Conservation (phyloP, 345 rosid genomes). For the Firmiana major region DNA sequence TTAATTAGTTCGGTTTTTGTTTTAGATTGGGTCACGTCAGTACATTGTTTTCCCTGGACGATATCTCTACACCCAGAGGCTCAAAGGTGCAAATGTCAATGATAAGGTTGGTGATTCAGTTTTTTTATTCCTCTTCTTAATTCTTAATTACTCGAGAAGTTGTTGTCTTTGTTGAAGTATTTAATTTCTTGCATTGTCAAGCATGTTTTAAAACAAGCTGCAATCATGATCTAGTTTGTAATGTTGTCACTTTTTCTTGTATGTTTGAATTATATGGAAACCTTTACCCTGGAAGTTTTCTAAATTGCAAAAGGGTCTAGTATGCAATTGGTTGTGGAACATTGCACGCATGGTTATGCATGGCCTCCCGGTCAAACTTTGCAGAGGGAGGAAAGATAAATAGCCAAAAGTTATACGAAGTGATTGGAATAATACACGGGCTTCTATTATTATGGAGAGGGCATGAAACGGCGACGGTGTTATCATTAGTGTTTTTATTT, state of each 20-base stretch:
- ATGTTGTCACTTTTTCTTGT: background rate
- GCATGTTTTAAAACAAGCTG: background rate
- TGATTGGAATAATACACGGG: background rate
- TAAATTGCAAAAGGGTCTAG: background rate
- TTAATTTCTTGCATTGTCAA: background rate
- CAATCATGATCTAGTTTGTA: background rate
- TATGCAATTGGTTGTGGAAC: background rate
- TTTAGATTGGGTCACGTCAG: conserved; percentile 79
- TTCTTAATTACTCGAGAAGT: background rate
- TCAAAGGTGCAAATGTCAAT: conserved; percentile 80
- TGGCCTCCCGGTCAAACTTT: background rate
- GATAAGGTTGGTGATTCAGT: conserved; percentile 54
- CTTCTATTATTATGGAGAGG: background rate
- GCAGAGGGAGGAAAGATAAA: background rate
- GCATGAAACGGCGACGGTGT: background rate
- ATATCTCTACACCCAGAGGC: conserved; percentile 67
- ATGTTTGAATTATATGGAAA: background rate
- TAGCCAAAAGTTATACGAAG: background rate
- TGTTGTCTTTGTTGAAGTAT: background rate
- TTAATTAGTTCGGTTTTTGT: conserved; percentile 15
- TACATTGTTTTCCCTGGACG: conserved; percentile 94
- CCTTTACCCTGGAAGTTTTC: background rate
- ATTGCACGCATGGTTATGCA: background rate
- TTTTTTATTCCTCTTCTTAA: background rate
- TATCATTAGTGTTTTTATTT: background rate